phyloP scores from a whole-genome alignment of 2,329 filamentous ascomycete species.

The Xylaria sp. region DNA sequence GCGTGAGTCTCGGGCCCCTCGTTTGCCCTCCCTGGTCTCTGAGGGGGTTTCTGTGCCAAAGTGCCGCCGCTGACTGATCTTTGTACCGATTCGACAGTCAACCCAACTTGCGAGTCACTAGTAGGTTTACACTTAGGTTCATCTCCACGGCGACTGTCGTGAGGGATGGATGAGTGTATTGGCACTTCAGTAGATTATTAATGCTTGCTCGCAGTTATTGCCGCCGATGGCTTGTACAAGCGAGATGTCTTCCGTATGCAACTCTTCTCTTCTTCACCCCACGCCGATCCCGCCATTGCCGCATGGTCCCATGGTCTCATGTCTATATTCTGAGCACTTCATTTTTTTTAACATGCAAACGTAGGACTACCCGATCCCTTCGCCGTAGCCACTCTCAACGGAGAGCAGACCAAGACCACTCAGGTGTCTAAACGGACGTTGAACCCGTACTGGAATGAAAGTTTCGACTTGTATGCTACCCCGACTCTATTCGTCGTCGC shows the following conservation, averaged over 20 bases:
- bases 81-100: slow-evolving; percentile 61
- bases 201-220: slow-evolving; percentile 77
- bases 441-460: slow-evolving; percentile 99
- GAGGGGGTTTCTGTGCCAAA: slow-evolving; percentile 22
- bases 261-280: slow-evolving; percentile 4
- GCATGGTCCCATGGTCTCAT: neutral
- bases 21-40: slow-evolving; percentile 25
- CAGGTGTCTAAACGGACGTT: slow-evolving; percentile 96
- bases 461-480: slow-evolving; percentile 90
- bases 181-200: slow-evolving; percentile 26
- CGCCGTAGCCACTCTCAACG: slow-evolving; percentile 94
- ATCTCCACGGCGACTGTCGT: slow-evolving; percentile 2
- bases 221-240: slow-evolving; percentile 98
- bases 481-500: slow-evolving; percentile 15
- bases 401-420: slow-evolving; percentile 98
- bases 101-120: slow-evolving; percentile 92
- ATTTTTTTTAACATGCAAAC: slow-evolving; percentile 12
- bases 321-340: neutral
- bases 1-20: slow-evolving; percentile 61
- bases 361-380: slow-evolving; percentile 97
- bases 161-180: neutral
- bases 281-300: neutral
- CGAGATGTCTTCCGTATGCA: slow-evolving; percentile 97
- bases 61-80: slow-evolving; percentile 47
- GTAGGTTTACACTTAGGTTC: slow-evolving; percentile 64